Base-by-base conservation (phyloP, 2,329 filamentous ascomycete species). In the Hyphodiscus sp. region DNA sequence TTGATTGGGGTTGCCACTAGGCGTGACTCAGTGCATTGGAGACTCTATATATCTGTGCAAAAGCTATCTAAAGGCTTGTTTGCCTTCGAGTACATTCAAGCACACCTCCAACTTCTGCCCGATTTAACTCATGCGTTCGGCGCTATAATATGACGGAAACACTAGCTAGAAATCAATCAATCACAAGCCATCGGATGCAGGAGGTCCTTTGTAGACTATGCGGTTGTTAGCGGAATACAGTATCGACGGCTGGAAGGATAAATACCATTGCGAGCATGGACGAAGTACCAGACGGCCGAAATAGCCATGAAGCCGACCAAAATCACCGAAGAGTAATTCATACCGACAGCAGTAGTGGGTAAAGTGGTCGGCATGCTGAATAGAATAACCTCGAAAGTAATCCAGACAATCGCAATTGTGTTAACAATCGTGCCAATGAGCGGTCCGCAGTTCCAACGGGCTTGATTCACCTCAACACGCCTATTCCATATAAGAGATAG, bases 401-500 rank as follows among this genome's bases (percentile, higher is more conserved):
- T 78, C 62, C 83, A 86, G 1, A 68, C 69, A 33, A 86, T 65
- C 1, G 82, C 82, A 20, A 78, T 72, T 42, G 75, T 53, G 63
- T 87, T 87, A 20, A 78, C 74, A 20, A 75, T 69, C 77, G 58
- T 85, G n/a, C 78, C 84, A 45, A 84, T 71, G 60, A 87, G 83
- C 0, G 76, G 65, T 33, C 83, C 74, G 10, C 71, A 70, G 46
- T 79, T 74, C 0, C 86, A 86, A 7, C 89, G 71, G 73, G 82
- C 65, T 47, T 77, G 71, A 5, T 75, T 68, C 1, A 74, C 57
- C 68, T 71, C 48, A 69, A 67, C 82, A 48, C 74, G 80, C 8
- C 86, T 78, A 8, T 86, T 83, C 3, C 83, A 80, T 1, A 87
- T 65, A 43, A 87, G 68, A 41, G 90, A 88, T 60, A 91, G 82